Evolutionary conservation across 2,329 filamentous ascomycete species (phyloP), one percentile per base, ranked within the genome.

Genomic region (Pestalotiopsis fici): DNA sequence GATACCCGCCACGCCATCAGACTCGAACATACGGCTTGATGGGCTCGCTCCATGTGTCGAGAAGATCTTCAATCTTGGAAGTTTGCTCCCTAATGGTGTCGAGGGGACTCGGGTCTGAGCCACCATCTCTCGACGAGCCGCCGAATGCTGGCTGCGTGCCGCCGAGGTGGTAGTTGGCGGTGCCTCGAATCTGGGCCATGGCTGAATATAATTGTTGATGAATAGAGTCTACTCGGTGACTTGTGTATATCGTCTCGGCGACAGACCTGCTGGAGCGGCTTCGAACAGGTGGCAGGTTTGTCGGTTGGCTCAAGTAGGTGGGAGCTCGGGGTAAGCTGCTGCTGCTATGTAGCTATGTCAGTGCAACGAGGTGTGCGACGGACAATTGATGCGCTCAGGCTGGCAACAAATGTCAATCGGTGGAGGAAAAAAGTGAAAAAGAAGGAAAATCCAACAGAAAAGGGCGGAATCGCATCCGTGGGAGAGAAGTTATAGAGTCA

Each of bases 21-120:
- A 18, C 11, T 31, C 13, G 68, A 68, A 90, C 93, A 80, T 88
- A 99, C 92, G 96, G 96, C 87, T 97, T 98, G 73, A 98, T 83
- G 61, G 96, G 96, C 78, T 97, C 95, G 76, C 94, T 92, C 76
- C 94, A 73, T 31, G 89, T 93, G 81, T 98, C 96, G 78, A 99
- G 82, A 78, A 93, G 83, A 79, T 99, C 96, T 84, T 99, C 96
- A 73, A 99, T 95, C 87, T 98, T 98, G 91, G 93, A 97, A 64
- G 96, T 99, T 82, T 98, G 95, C 80, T 94, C 90, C 71, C 96
- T 88, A 78, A 99, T 94, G 75, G 93, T 88, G 80, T 98, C 96
- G 74, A 99, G 88, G 67, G 92, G 90, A 80, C 89, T 93, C 61
- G 91, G 88, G 75, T 94, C 91, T 77, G 86, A 88, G 67, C 85